These are phyloP conservation scores for Boletus edulis DNA, from an alignment of 768 basidiomycete genomes.

Conservation along the genomic window DNA sequence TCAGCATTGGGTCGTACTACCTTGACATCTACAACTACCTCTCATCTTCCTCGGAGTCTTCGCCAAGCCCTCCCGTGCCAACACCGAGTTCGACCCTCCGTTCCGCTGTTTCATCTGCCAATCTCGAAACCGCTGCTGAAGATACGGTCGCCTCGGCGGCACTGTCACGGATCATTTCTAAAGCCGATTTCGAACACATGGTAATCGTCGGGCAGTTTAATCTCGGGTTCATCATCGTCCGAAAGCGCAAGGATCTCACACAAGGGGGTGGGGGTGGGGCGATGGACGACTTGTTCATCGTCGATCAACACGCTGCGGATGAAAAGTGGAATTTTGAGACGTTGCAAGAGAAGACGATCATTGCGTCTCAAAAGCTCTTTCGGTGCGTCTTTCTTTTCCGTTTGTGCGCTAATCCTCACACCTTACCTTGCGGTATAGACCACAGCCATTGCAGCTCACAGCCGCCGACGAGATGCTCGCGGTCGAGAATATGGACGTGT, in stretches of 20 bases:
- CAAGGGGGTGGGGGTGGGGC: neutral
- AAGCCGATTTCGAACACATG: conserved; percentile 84
- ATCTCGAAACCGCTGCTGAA: conserved; percentile 43
- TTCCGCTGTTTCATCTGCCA: conserved; percentile 26
- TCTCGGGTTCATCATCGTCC: conserved; percentile 86
- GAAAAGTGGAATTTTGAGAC: conserved; percentile 99
- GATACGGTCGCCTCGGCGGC: conserved; percentile 57
- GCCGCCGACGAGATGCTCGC: conserved; percentile 89
- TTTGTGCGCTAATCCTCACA: neutral
- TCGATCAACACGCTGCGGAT: conserved; percentile 97
- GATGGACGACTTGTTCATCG: conserved; percentile 91
- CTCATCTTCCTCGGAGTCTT: neutral
- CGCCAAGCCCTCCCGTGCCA: neutral
- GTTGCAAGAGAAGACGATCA: conserved; percentile 84
- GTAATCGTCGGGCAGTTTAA: conserved; percentile 93
- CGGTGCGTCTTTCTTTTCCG: conserved; percentile 45
- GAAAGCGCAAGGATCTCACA: conserved; percentile 44
- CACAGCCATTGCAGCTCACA: conserved; percentile 75
- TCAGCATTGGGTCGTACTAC: conserved; percentile 20
- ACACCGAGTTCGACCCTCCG: conserved; percentile 15
- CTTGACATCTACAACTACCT: conserved; percentile 15
- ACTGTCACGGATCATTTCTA: conserved; percentile 81
- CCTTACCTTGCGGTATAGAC: conserved; percentile 41
- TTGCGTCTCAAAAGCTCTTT: conserved; percentile 83
- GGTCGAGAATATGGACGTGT: conserved; percentile 79